A percentile compares a stretch with the other conserved stretches of the same genome.
phyloP scores from a whole-genome alignment of 2,329 filamentous ascomycete genomes.

The Venturia oleaginea region DNA sequence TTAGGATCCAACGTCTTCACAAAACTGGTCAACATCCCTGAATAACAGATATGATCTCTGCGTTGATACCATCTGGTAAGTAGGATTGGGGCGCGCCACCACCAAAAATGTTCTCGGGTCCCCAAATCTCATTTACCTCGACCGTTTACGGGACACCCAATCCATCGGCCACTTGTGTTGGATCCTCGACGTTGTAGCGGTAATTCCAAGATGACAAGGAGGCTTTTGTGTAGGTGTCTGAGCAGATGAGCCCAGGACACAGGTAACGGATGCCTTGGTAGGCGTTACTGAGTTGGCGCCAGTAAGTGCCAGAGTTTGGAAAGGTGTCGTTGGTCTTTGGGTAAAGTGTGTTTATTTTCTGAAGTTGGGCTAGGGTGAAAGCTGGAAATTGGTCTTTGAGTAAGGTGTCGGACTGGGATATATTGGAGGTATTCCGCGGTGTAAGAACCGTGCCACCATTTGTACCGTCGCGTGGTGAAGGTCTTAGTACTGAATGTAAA shows the following conservation, averaged over 20 bases:
- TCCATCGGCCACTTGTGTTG: slow-evolving; percentile 32
- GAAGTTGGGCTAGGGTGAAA: slow-evolving; percentile 43
- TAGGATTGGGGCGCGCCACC: slow-evolving; percentile 46
- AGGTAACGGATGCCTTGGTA: slow-evolving; percentile 59
- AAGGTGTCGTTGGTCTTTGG: slow-evolving; percentile 38
- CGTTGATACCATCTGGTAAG: slow-evolving; percentile 41
- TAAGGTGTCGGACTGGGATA: slow-evolving; percentile 44
- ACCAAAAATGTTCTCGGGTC: slow-evolving; percentile 45
- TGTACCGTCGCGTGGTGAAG: slow-evolving; percentile 32
- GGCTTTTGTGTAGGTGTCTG: slow-evolving; percentile 17
- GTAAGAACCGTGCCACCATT: slow-evolving; percentile 59
- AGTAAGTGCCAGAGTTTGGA: slow-evolving; percentile 44
- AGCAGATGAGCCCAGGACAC: slow-evolving; percentile 53
- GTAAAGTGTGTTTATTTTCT: slow-evolving; percentile 46
- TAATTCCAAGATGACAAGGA: slow-evolving; percentile 54
- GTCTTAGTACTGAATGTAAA: neutral
- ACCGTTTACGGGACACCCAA: slow-evolving; percentile 57
- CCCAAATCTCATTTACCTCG: slow-evolving; percentile 60
- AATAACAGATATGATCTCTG: slow-evolving; percentile 47
- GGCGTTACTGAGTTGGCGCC: slow-evolving; percentile 47
- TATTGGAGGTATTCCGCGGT: slow-evolving; percentile 39
- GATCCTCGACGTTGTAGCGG: slow-evolving; percentile 58
- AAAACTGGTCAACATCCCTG: slow-evolving; percentile 68
- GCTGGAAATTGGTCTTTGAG: slow-evolving; percentile 50
- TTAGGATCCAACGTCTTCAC: slow-evolving; percentile 61